Evolutionary conservation across 2,329 filamentous ascomycete species (phyloP).

Genomic region (Ceratocystis alfenasii): DNA sequence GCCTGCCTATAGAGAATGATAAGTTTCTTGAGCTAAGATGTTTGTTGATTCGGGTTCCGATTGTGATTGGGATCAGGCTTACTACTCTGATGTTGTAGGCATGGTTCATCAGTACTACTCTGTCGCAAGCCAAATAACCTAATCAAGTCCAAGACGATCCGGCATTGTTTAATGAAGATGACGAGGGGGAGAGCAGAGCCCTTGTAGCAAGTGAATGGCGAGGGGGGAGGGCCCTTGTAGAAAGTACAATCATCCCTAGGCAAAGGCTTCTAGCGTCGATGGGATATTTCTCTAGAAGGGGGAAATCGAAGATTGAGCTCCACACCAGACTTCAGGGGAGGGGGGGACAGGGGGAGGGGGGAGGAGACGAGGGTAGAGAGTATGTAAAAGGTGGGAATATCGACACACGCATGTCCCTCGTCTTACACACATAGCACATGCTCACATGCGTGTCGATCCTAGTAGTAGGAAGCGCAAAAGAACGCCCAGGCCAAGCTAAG

Average conservation of each 20-base stretch:
- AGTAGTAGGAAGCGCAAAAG: too few species aligned
- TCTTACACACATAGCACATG: too few species aligned
- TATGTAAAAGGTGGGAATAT: too few species aligned
- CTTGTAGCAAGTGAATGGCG: neutral
- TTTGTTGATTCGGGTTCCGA: too few species aligned
- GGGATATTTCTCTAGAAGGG: neutral
- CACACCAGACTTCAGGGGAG: neutral
- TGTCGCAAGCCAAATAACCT: neutral
- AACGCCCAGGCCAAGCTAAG: too few species aligned
- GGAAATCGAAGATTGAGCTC: neutral
- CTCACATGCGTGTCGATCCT: neutral
- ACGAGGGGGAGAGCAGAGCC: neutral
- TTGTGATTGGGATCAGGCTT: too few species aligned
- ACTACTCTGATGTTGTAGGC: too few species aligned
- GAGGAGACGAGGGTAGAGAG: neutral
- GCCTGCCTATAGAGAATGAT: neutral
- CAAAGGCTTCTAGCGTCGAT: conserved; percentile 1
- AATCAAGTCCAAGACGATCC: neutral
- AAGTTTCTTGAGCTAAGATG: neutral
- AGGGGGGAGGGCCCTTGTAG: neutral
- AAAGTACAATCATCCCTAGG: neutral
- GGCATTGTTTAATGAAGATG: neutral
- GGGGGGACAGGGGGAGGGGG: neutral
- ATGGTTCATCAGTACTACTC: neutral
- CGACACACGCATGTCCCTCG: too few species aligned